Percentiles rank a stretch among this genome's conserved stretches.
Evolutionary conservation across 1,139 yeast species (phyloP).

Genomic region (Geotrichum reessii): DNA sequence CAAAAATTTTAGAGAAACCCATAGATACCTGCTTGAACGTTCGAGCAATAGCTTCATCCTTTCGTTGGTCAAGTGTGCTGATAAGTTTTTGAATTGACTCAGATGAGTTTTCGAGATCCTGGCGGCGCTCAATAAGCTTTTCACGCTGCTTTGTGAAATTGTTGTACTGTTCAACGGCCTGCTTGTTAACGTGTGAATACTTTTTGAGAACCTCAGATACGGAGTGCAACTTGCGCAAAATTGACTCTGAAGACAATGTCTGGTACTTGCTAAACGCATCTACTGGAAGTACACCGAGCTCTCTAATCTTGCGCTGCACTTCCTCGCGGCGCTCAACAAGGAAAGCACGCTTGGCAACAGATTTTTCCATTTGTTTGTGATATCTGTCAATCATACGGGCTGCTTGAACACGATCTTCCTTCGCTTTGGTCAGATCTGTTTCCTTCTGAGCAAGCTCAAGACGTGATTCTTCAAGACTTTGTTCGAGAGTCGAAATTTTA

Average conservation of each 20-base stretch:
- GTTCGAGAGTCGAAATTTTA: constrained; percentile 9
- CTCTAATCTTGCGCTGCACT: constrained; percentile 66
- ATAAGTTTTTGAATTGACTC: constrained; percentile 70
- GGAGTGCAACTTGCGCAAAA: constrained; percentile 51
- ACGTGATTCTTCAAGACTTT: constrained; percentile 17
- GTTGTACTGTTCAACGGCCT: constrained; percentile 80
- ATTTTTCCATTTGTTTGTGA: constrained; percentile 62
- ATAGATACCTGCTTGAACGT: constrained; percentile 74
- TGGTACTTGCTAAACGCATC: constrained; percentile 60
- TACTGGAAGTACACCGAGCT: constrained; percentile 82
- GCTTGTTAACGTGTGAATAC: constrained; percentile 77
- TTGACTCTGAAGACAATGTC: constrained; percentile 44
- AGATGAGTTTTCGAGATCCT: constrained; percentile 65
- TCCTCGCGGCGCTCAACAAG: constrained; percentile 63
- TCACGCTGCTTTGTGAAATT: constrained; percentile 71
- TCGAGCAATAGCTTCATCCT: constrained; percentile 73
- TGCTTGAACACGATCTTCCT: constrained; percentile 51
- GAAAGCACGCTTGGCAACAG: constrained; percentile 58
- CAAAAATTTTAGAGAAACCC: constrained; percentile 70
- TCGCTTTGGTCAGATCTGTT: constrained; percentile 44
- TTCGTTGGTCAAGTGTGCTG: constrained; percentile 65
- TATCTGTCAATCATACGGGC: constrained; percentile 55
- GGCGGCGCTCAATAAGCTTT: constrained; percentile 54
- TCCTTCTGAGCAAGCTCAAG: constrained; percentile 34
- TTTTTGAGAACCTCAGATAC: constrained; percentile 55